Conservation (phyloP, 345 rosid genomes). For the Psidium friedrichsthalianum region DNA sequence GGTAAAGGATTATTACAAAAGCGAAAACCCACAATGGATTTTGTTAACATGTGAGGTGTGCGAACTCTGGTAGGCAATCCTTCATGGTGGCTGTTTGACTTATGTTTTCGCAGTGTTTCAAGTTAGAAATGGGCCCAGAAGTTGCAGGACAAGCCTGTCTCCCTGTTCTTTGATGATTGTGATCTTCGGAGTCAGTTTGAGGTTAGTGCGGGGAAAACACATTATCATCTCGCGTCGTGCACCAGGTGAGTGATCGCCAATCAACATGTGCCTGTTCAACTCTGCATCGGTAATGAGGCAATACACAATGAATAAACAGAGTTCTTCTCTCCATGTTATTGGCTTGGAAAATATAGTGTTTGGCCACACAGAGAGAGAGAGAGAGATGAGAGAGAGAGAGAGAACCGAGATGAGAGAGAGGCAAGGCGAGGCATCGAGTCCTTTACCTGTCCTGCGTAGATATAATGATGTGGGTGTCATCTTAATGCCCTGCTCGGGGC, state of each 20-base stretch:
- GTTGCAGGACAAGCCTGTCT: background rate
- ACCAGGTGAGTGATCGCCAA: constrained; percentile 10
- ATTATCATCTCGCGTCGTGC: background rate
- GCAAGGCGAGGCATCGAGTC: background rate
- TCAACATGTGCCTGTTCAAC: background rate
- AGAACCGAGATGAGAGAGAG: background rate
- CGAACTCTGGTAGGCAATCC: background rate
- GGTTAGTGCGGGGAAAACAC: constrained; percentile 4
- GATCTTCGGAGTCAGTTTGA: constrained; percentile 4
- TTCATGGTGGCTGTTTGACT: background rate
- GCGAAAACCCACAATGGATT: background rate
- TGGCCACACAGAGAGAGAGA: background rate
- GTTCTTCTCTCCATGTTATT: background rate
- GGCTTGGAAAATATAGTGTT: background rate
- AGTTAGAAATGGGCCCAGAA: constrained; percentile 13
- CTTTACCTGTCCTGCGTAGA: background rate
- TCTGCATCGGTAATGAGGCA: background rate
- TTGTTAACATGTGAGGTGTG: background rate
- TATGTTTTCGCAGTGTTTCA: background rate
- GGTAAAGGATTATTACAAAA: background rate
- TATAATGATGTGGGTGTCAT: background rate
- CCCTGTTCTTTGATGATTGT: constrained; percentile 5
- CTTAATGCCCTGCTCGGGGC: background rate
- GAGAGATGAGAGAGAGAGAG: background rate
- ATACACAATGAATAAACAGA: background rate